phyloP scores from a whole-genome alignment of 2,329 filamentous ascomycete species.

The Beauveria brongniartii region DNA sequence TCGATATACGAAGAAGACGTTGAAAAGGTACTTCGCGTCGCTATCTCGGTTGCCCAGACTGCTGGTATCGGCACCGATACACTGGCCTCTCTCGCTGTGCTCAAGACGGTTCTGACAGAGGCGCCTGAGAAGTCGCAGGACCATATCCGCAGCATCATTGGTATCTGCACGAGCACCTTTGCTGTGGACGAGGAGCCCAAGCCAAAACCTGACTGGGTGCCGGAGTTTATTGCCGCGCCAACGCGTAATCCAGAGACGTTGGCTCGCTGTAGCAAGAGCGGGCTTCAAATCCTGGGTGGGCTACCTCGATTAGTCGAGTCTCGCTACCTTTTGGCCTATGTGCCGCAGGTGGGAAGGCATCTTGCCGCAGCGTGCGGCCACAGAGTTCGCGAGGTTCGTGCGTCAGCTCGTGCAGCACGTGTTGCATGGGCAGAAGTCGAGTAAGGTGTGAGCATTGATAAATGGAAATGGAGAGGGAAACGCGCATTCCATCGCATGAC shows the following conservation, averaged over 20 bases:
- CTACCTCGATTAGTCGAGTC: slow-evolving; percentile 43
- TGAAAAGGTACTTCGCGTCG: slow-evolving; percentile 37
- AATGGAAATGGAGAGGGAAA: background rate
- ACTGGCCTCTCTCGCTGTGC: slow-evolving; percentile 38
- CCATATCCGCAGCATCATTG: slow-evolving; percentile 42
- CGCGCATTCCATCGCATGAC: background rate
- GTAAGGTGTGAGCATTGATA: slow-evolving; percentile 4
- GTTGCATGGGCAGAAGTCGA: slow-evolving; percentile 39
- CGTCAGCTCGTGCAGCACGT: slow-evolving; percentile 39
- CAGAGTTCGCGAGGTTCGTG: slow-evolving; percentile 42
- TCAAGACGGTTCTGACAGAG: slow-evolving; percentile 39
- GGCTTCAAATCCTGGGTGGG: slow-evolving; percentile 38
- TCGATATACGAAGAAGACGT: slow-evolving; percentile 45
- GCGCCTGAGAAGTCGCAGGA: slow-evolving; percentile 37
- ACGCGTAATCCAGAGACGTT: slow-evolving; percentile 16
- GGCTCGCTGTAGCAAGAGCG: slow-evolving; percentile 35
- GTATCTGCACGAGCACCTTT: slow-evolving; percentile 34
- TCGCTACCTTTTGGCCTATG: slow-evolving; percentile 35
- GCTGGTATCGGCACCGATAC: slow-evolving; percentile 35
- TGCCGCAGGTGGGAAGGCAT: slow-evolving; percentile 36
- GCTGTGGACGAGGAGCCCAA: slow-evolving; percentile 20
- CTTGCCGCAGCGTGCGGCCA: slow-evolving; percentile 46
- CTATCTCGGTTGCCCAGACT: slow-evolving; percentile 38
- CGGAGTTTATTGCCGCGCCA: slow-evolving; percentile 17
- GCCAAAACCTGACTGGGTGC: slow-evolving; percentile 24